Conservation (phyloP, 805 yeast species). For the Candida andamanensis region DNA sequence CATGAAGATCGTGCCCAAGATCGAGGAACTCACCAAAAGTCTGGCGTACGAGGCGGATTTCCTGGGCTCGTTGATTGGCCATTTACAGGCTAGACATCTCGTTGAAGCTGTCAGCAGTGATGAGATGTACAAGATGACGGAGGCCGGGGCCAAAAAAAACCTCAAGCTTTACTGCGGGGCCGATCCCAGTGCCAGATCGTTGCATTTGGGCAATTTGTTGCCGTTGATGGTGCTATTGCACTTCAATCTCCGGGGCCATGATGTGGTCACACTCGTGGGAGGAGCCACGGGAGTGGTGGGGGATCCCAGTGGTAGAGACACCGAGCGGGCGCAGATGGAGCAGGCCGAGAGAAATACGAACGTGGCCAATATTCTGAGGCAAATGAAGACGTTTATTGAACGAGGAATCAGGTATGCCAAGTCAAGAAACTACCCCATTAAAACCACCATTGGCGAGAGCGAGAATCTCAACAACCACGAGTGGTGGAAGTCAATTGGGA, state of each 20-base stretch:
- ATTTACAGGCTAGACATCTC: slow-evolving; percentile 30
- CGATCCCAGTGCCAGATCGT: slow-evolving; percentile 87
- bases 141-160: slow-evolving; percentile 23
- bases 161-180: slow-evolving; percentile 86
- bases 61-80: slow-evolving; percentile 28
- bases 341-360: slow-evolving; percentile 49
- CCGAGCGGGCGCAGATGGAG: slow-evolving; percentile 66
- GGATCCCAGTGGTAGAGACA: slow-evolving; percentile 88
- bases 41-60: slow-evolving; percentile 19
- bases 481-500: slow-evolving; percentile 81
- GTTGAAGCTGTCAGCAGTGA: slow-evolving; percentile 37
- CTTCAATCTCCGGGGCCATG: slow-evolving; percentile 79
- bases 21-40: slow-evolving; percentile 20
- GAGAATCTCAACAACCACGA: slow-evolving; percentile 56
- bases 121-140: slow-evolving; percentile 29
- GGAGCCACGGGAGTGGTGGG: slow-evolving; percentile 97
- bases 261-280: slow-evolving; percentile 78
- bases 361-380: slow-evolving; percentile 53
- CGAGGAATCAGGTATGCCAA: slow-evolving; percentile 61
- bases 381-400: slow-evolving; percentile 55
- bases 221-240: slow-evolving; percentile 85
- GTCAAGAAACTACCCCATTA: slow-evolving; percentile 37
- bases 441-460: slow-evolving; percentile 30
- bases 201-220: slow-evolving; percentile 86
- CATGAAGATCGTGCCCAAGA: slow-evolving; percentile 35